Percentiles rank a stretch among this genome's conserved stretches.
phyloP scores from a whole-genome alignment of 2,329 filamentous ascomycete genomes.

The Ceratocystis alfenasii region DNA sequence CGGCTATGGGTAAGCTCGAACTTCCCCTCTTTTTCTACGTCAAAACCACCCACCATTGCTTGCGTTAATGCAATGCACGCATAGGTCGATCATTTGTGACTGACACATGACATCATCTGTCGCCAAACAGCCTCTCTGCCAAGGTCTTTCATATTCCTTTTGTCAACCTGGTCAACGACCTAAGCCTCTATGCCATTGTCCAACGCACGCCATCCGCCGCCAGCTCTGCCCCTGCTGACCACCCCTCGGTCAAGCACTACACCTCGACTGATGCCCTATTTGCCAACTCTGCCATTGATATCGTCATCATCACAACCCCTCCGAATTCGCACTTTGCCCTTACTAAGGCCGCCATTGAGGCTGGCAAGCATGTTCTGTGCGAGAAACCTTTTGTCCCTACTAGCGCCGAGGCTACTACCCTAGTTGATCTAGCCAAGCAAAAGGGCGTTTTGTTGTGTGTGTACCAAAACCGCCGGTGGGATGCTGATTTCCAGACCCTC shows the following conservation, averaged over 20 bases:
- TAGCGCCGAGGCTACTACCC: conserved; percentile 51
- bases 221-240: conserved; percentile 56
- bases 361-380: conserved; percentile 65
- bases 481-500: conserved; percentile 63
- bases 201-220: conserved; percentile 55
- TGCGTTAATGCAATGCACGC: conserved; percentile 3
- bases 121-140: conserved; percentile 42
- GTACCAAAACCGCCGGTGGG: conserved; percentile 70
- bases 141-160: conserved; percentile 80
- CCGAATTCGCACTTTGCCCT: conserved; percentile 59
- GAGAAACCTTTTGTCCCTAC: conserved; percentile 77
- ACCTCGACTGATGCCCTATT: conserved; percentile 50
- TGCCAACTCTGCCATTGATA: conserved; percentile 51
- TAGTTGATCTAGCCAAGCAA: conserved; percentile 44
- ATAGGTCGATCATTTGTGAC: not conserved
- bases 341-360: conserved; percentile 51
- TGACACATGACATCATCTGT: conserved; percentile 5
- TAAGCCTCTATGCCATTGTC: conserved; percentile 58
- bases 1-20: conserved; percentile 37
- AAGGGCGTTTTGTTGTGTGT: conserved; percentile 47
- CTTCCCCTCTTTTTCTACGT: not conserved
- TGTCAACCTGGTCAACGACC: conserved; percentile 34
- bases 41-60: not conserved
- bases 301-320: conserved; percentile 60
- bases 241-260: conserved; percentile 54